Evolutionary conservation across 2,329 filamentous ascomycete genomes (phyloP).

Genomic region (Cadophora sp.): DNA sequence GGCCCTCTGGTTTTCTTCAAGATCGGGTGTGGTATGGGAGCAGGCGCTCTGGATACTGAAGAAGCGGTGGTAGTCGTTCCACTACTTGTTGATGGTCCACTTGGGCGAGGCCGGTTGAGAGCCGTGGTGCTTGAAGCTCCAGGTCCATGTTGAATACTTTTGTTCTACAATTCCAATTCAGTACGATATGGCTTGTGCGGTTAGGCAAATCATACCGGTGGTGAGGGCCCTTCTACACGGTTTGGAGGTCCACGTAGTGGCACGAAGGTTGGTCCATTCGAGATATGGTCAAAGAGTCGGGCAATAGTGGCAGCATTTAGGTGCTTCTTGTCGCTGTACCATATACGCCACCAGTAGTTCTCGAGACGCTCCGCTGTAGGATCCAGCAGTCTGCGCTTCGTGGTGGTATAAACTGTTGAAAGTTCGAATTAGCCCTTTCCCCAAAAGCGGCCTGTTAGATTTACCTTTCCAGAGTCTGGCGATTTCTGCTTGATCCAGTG

Average conservation of each 20-base stretch:
- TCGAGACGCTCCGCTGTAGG: conserved; percentile 68
- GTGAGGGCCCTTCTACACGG: conserved; percentile 54
- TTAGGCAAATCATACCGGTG: conserved; percentile 50
- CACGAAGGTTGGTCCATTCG: conserved; percentile 62
- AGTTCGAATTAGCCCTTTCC: conserved; percentile 28
- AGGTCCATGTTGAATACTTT: conserved; percentile 28
- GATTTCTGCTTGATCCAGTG: conserved; percentile 56
- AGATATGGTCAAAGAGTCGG: conserved; percentile 63
- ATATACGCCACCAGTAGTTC: conserved; percentile 72
- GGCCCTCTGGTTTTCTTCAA: conserved; percentile 64
- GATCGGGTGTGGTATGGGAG: conserved; percentile 57
- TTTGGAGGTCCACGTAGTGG: conserved; percentile 60
- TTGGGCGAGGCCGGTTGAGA: conserved; percentile 26
- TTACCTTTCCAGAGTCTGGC: conserved; percentile 64
- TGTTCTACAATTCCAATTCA: conserved; percentile 39
- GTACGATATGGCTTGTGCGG: conserved; percentile 27
- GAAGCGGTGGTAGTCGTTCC: conserved; percentile 14
- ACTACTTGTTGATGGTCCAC: conserved; percentile 32
- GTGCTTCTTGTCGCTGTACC: conserved; percentile 56
- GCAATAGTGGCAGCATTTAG: conserved; percentile 61
- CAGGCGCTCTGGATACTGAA: conserved; percentile 46
- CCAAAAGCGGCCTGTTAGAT: conserved; percentile 6
- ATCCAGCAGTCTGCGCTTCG: conserved; percentile 62
- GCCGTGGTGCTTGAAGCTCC: conserved; percentile 37
- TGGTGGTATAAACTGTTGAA: conserved; percentile 63